phyloP scores from a whole-genome alignment of 2,329 filamentous ascomycete genomes.

The Mariannaea sp. region DNA sequence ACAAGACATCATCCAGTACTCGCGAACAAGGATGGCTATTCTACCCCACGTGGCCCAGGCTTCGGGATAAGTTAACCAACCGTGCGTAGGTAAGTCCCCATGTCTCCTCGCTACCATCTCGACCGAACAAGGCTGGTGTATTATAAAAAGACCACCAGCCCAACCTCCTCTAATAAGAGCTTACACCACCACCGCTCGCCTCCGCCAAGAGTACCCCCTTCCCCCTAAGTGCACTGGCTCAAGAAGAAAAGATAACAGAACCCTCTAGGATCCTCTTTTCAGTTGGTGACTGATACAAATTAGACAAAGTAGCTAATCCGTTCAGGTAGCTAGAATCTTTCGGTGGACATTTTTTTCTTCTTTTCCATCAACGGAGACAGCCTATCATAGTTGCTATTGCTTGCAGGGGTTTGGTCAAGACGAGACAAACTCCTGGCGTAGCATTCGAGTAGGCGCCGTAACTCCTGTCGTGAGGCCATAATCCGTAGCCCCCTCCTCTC shows the following conservation, averaged over 20 bases:
- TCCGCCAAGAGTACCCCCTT: no score
- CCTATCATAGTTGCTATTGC: constrained; percentile 27
- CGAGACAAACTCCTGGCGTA: constrained; percentile 13
- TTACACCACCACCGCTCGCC: no score
- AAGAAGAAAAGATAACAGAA: neutral
- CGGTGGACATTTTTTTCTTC: constrained; percentile 3
- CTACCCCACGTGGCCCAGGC: constrained; percentile 17
- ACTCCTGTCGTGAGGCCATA: constrained; percentile 7
- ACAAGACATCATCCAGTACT: no score
- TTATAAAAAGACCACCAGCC: neutral
- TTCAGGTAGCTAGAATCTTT: neutral
- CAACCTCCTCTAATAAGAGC: neutral
- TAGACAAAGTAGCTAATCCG: no score
- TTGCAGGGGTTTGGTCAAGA: constrained; percentile 31
- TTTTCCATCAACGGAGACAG: constrained; percentile 18
- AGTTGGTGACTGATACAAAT: neutral
- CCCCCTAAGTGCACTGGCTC: no score
- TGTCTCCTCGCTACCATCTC: constrained; percentile 12
- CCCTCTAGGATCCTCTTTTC: neutral
- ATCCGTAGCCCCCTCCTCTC: neutral
- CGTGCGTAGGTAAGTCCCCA: no score
- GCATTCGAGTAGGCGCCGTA: constrained; percentile 2
- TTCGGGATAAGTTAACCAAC: no score
- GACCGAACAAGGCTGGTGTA: neutral
- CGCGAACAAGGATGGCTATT: constrained; percentile 9